These are phyloP conservation scores for Apiospora aurea DNA, from an alignment of 2,329 filamentous ascomycete species.

Conservation along the genomic window DNA sequence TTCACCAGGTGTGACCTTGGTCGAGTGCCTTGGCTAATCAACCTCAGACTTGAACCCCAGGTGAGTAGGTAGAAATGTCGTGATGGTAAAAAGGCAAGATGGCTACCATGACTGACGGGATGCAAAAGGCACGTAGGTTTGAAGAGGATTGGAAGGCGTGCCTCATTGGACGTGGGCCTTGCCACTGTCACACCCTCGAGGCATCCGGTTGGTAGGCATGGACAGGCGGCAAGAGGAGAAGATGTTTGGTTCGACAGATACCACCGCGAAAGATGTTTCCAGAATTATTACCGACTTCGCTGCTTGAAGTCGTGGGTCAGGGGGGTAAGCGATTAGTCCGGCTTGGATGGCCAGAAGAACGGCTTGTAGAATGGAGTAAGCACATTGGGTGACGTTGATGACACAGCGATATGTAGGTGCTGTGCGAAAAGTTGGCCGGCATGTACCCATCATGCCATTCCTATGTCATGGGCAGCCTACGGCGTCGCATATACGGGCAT, in stretches of 20 bases:
- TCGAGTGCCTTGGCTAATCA: not conserved
- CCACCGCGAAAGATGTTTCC: not conserved
- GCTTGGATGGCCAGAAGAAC: not conserved
- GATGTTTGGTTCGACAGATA: not conserved
- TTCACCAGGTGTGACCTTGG: not conserved
- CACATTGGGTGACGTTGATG: not conserved
- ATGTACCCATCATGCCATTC: slow-evolving; percentile 8
- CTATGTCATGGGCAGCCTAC: slow-evolving; percentile 3
- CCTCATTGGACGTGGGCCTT: not conserved
- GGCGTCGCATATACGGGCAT: not conserved
- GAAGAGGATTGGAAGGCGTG: not conserved
- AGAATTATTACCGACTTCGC: not conserved
- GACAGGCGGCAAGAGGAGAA: not conserved
- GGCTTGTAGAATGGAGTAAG: not conserved
- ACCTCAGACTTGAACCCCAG: not conserved
- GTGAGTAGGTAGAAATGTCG: not conserved
- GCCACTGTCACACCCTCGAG: not conserved
- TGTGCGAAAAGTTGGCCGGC: not conserved
- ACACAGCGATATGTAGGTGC: not conserved
- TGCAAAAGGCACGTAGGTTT: too few species aligned
- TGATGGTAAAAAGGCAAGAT: not conserved
- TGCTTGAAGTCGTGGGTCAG: not conserved
- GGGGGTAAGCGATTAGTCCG: not conserved
- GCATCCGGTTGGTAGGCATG: not conserved
- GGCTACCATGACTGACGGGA: not conserved